A percentile compares a stretch with the other conserved stretches of the same genome.
Evolutionary conservation across 2,329 filamentous ascomycete genomes (phyloP).

Genomic region (Pseudocercospora fuligena): DNA sequence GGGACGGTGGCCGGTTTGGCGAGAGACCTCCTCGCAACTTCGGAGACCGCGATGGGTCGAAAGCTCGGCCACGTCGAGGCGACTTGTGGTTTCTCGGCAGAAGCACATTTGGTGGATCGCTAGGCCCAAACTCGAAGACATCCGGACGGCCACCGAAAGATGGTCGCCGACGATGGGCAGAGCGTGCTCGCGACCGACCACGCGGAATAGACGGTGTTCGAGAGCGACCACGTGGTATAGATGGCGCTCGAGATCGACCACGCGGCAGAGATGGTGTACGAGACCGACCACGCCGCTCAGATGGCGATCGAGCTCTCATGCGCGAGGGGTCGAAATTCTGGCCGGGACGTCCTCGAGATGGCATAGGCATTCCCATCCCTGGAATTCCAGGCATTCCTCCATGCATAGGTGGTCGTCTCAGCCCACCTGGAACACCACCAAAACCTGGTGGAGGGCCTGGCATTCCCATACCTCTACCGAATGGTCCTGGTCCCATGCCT

Average conservation of each 20-base stretch:
- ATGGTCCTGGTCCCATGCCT: neutral
- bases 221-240: neutral
- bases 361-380: neutral
- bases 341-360: neutral
- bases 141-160: neutral
- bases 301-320: neutral
- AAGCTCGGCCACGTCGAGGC: neutral
- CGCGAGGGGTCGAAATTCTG: neutral
- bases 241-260: neutral
- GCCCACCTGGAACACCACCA: neutral
- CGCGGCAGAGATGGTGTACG: neutral
- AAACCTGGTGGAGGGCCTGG: neutral
- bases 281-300: neutral
- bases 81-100: neutral
- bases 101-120: neutral
- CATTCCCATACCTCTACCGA: neutral
- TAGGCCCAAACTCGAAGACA: neutral
- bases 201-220: neutral
- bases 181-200: neutral
- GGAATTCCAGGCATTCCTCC: neutral
- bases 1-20: neutral
- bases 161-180: neutral
- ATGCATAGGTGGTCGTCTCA: neutral
- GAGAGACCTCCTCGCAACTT: neutral
- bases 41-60: neutral